Conservation (phyloP, 2,329 filamentous ascomycete species). For the Didymella lethalis region DNA sequence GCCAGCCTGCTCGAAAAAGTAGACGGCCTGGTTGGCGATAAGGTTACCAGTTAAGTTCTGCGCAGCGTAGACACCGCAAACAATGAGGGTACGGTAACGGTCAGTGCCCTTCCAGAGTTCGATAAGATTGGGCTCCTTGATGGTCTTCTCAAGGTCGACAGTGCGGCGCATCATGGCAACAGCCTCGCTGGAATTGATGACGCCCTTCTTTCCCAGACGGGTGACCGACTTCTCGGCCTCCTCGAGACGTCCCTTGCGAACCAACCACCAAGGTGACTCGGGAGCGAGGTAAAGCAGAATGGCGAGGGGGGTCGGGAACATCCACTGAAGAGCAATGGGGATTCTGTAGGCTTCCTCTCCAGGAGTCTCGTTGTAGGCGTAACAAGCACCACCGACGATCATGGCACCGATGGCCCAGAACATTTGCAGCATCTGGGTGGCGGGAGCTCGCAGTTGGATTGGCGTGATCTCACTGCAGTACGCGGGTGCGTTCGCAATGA, state of each 20-base stretch:
- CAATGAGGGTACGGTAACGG: slow-evolving; percentile 62
- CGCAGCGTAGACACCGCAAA: slow-evolving; percentile 65
- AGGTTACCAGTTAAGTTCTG: slow-evolving; percentile 70
- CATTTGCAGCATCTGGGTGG: slow-evolving; percentile 71
- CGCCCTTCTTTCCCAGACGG: slow-evolving; percentile 59
- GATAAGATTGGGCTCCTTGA: slow-evolving; percentile 57
- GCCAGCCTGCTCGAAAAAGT: slow-evolving; percentile 70
- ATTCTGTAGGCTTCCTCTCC: slow-evolving; percentile 34
- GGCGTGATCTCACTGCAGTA: slow-evolving; percentile 70
- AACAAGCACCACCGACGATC: slow-evolving; percentile 66
- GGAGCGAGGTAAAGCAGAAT: slow-evolving; percentile 58
- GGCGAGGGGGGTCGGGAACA: slow-evolving; percentile 55
- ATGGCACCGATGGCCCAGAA: slow-evolving; percentile 70
- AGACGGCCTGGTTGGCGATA: slow-evolving; percentile 69
- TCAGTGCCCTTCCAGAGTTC: slow-evolving; percentile 66
- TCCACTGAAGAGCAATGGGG: slow-evolving; percentile 54
- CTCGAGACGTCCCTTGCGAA: slow-evolving; percentile 54
- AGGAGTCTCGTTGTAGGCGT: slow-evolving; percentile 56
- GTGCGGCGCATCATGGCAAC: slow-evolving; percentile 68
- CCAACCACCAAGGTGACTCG: slow-evolving; percentile 61
- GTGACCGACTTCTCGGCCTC: slow-evolving; percentile 58
- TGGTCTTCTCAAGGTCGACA: slow-evolving; percentile 62
- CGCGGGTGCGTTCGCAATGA: slow-evolving; percentile 70
- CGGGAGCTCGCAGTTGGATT: slow-evolving; percentile 63
- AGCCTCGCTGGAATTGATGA: slow-evolving; percentile 53